A percentile compares a stretch with the other conserved stretches of the same genome.
Conservation (phyloP, 176 grass and related monocot genomes). For the Paspalum notatum region DNA sequence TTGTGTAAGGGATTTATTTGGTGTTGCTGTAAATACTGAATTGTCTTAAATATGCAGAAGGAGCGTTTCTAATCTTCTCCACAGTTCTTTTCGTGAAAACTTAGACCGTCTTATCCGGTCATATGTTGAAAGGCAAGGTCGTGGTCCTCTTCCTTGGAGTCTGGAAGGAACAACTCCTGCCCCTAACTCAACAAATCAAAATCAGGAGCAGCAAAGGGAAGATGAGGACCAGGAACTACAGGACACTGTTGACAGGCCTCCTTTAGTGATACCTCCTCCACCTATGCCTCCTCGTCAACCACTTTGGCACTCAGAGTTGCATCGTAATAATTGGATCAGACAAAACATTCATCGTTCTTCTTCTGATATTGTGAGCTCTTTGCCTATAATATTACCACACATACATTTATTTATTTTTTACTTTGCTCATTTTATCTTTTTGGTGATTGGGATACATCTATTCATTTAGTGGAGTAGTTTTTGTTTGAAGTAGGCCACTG, state of each 20-base stretch:
- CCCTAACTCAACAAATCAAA: slow-evolving; percentile 48
- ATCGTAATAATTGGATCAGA: slow-evolving; percentile 84
- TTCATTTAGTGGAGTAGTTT: neutral
- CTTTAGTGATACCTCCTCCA: slow-evolving; percentile 69
- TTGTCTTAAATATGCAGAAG: slow-evolving; percentile 60
- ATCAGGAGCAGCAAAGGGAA: slow-evolving; percentile 56
- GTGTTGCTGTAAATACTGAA: slow-evolving; percentile 27
- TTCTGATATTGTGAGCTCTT: slow-evolving; percentile 82
- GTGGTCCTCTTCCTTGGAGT: slow-evolving; percentile 67
- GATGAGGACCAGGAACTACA: slow-evolving; percentile 57
- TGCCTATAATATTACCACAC: slow-evolving; percentile 12
- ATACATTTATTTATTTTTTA: neutral
- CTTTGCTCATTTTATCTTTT: neutral
- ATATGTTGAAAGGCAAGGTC: slow-evolving; percentile 82
- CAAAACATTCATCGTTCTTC: slow-evolving; percentile 72
- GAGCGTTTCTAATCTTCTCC: slow-evolving; percentile 97
- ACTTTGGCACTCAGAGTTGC: slow-evolving; percentile 74
- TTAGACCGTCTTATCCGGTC: slow-evolving; percentile 86
- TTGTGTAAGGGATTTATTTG: slow-evolving; percentile 7
- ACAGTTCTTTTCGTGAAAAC: slow-evolving; percentile 88
- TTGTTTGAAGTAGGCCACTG: neutral
- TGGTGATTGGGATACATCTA: neutral
- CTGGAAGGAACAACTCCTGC: slow-evolving; percentile 58
- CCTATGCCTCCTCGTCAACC: slow-evolving; percentile 78
- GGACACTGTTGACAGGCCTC: slow-evolving; percentile 47